These are phyloP conservation scores for Penicillium capsulatum DNA, from an alignment of 2,329 filamentous ascomycete genomes.

Conservation along the genomic window DNA sequence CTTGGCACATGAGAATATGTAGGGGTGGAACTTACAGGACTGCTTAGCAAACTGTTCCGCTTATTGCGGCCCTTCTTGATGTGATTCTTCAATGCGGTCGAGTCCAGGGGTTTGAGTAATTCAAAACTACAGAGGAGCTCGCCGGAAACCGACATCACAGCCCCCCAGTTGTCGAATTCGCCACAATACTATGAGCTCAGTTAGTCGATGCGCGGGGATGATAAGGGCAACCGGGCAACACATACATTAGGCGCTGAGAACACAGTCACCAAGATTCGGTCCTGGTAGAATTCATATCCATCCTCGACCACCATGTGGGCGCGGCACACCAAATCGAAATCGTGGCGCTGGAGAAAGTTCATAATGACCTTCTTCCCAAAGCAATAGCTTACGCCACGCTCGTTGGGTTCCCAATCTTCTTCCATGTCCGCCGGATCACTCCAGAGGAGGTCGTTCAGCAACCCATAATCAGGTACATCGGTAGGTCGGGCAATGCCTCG, in stretches of 20 bases:
- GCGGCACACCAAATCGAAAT: conserved; percentile 94
- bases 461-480: conserved; percentile 92
- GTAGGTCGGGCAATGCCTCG: conserved; percentile 92
- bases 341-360: conserved; percentile 88
- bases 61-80: conserved; percentile 98
- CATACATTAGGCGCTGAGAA: conserved; percentile 96
- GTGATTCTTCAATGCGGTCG: conserved; percentile 91
- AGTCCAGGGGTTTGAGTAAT: conserved; percentile 91
- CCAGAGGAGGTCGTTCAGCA: conserved; percentile 94
- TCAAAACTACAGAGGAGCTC: conserved; percentile 97
- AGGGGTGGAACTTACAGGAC: conserved; percentile 66
- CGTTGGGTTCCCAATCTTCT: conserved; percentile 95
- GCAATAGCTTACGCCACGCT: conserved; percentile 94
- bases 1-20: conserved; percentile 21
- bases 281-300: conserved; percentile 97
- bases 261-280: conserved; percentile 89
- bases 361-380: conserved; percentile 98
- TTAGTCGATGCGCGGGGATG: conserved; percentile 22
- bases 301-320: conserved; percentile 99
- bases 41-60: conserved; percentile 91
- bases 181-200: conserved; percentile 73
- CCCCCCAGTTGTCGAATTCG: conserved; percentile 98
- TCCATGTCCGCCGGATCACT: conserved; percentile 98
- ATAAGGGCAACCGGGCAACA: conserved; percentile 21
- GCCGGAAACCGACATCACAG: conserved; percentile 94